A percentile compares a stretch with the other conserved stretches of the same genome.
phyloP scores from a whole-genome alignment of 257 asterid genomes.

The Solanum stenotomum region DNA sequence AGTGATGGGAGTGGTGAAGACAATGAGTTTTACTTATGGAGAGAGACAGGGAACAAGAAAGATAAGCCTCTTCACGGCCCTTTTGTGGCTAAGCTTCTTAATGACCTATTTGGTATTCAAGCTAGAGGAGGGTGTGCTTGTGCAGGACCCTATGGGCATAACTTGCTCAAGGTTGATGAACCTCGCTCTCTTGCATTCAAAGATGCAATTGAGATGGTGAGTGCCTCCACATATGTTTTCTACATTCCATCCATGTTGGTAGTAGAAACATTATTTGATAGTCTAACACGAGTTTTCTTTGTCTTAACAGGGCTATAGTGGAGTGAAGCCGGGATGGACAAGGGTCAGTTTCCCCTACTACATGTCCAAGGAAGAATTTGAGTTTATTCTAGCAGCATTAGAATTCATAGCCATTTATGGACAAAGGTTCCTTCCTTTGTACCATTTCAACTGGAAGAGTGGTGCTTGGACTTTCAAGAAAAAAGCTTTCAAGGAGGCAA shows the following conservation, averaged over 20 bases:
- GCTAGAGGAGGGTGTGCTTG: constrained; percentile 84
- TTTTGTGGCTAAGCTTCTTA: constrained; percentile 62
- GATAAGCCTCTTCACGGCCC: constrained; percentile 53
- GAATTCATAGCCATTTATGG: constrained; percentile 57
- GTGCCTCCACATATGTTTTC: background rate
- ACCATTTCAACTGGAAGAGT: constrained; percentile 45
- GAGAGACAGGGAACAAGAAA: constrained; percentile 9
- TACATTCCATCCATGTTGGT: background rate
- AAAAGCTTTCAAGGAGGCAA: background rate
- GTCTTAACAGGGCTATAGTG: constrained; percentile 42
- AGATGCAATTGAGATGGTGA: constrained; percentile 36
- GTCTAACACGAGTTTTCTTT: background rate
- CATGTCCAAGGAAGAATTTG: constrained; percentile 57
- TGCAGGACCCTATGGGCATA: constrained; percentile 67
- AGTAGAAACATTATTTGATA: background rate
- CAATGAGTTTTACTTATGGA: constrained; percentile 16
- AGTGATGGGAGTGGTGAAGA: background rate
- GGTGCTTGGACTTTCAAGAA: constrained; percentile 58
- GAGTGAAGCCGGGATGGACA: constrained; percentile 77
- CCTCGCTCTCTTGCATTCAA: constrained; percentile 29
- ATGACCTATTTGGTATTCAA: constrained; percentile 67
- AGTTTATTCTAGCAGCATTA: constrained; percentile 41
- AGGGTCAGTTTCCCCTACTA: constrained; percentile 69
- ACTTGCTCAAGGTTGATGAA: constrained; percentile 32
- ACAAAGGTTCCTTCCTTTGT: constrained; percentile 45